Evolutionary conservation across 2,329 filamentous ascomycete species (phyloP).

Genomic region (Ceratocystis diversiconidia): DNA sequence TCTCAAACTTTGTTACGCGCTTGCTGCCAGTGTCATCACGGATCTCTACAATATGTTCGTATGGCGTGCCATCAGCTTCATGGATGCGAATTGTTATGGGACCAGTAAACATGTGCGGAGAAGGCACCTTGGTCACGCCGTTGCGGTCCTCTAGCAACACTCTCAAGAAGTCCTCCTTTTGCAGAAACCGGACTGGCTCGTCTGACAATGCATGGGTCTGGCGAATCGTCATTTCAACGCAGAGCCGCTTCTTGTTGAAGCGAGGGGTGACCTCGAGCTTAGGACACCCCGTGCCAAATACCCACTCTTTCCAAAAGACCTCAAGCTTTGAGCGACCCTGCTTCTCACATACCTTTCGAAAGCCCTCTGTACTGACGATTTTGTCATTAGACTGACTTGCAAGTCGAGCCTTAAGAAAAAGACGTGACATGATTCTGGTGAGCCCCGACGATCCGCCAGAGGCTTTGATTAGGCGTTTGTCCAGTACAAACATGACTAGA

Average conservation of each 20-base stretch:
- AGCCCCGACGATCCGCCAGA: conserved; percentile 67
- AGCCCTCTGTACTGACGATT: conserved; percentile 59
- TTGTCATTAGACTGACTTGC: conserved; percentile 47
- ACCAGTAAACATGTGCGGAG: conserved; percentile 76
- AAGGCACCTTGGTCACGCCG: conserved; percentile 51
- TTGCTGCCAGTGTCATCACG: conserved; percentile 56
- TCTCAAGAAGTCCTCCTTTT: conserved; percentile 64
- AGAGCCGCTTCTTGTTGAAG: conserved; percentile 96
- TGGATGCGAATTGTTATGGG: conserved; percentile 97
- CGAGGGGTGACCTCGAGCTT: conserved; percentile 72
- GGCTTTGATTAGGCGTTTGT: conserved; percentile 78
- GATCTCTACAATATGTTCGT: conserved; percentile 95
- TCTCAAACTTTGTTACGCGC: conserved; percentile 69
- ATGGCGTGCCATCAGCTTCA: conserved; percentile 93
- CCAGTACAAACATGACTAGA: conserved; percentile 82
- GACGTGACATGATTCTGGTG: conserved; percentile 68
- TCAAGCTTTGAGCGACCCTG: conserved; percentile 77
- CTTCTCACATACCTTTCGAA: conserved; percentile 75
- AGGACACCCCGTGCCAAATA: conserved; percentile 76
- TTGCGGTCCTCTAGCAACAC: conserved; percentile 68
- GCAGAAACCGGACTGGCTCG: conserved; percentile 32
- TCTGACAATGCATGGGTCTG: conserved; percentile 45
- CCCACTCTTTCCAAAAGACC: conserved; percentile 86
- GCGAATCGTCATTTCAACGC: conserved; percentile 78
- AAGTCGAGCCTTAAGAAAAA: conserved; percentile 73